Base-by-base conservation (phyloP, 208 protist species). In the Vickermania ingenoplastis region DNA sequence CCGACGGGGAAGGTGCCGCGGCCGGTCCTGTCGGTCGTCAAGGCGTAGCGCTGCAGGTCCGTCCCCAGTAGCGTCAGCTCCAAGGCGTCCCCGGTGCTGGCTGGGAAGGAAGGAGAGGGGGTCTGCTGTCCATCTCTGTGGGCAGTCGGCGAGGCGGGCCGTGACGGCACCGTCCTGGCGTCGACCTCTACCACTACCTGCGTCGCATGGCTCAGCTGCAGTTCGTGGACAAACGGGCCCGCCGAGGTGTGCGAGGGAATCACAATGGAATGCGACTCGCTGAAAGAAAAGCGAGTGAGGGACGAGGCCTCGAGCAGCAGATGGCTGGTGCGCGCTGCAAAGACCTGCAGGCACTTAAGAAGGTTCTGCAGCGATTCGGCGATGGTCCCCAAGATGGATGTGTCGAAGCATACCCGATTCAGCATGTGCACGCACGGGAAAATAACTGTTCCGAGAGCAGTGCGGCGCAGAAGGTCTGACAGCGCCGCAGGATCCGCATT, bases 391-490 rank as follows among this genome's bases (percentile, higher is more conserved):
- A 45, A 45, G 17, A 45, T 45, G 36, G 36, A 45, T n/a, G 36
- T 17, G 17, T 45, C 36, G 17, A 45, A 45, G 11, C 11, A 7
- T 45, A 45, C 17, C 36, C 36, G 11, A 45, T 45, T 45, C 11
- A 45, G 36, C 7, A 45, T 45, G 17, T 45, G 36, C 36, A 45
- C 17, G 36, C 36, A 45, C 36, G 36, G 36, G 17, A 45, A 45
- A n/a, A 45, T 17, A 7, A 45, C 36, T 45, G 36, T 45, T 45
- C 36, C 36, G 36, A 45, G 7, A 45, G 36, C 36, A 60, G 56
- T 27, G 4, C 7, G 66, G 61, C 3, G 63, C 11, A 0, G 67
- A 63, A 11, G 64, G 61, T 0, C 57, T 58, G 24, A 31, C 17
- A 24, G 17, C 17, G 49, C 26, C 24, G 14, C 48, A 13, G 3